These are phyloP conservation scores for Camillea tinctor DNA, from an alignment of 2,329 filamentous ascomycete species.

Conservation along the genomic window DNA sequence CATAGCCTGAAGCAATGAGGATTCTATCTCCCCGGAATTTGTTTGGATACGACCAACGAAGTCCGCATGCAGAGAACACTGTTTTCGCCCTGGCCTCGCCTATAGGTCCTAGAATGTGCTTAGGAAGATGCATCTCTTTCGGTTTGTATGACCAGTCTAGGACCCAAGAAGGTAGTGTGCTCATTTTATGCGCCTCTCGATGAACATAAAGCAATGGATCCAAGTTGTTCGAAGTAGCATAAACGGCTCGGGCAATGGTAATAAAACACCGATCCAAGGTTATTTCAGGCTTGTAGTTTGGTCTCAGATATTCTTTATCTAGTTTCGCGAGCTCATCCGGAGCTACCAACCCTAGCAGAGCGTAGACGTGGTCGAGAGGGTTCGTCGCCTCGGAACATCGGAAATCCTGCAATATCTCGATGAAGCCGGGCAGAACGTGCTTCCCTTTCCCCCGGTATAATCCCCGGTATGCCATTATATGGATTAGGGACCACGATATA, in stretches of 20 bases:
- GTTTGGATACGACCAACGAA: neutral
- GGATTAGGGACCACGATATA: neutral
- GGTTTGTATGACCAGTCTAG: neutral
- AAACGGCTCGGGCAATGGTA: neutral
- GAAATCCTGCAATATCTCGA: constrained; percentile 1
- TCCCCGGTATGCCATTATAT: neutral
- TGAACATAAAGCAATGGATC: neutral
- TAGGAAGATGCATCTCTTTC: neutral
- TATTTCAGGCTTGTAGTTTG: neutral
- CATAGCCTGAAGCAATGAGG: neutral
- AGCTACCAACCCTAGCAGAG: neutral
- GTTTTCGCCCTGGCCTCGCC: neutral
- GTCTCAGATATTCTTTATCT: neutral
- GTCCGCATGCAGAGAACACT: neutral
- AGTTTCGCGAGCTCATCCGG: neutral
- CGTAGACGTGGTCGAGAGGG: constrained; percentile 2
- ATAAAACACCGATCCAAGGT: neutral
- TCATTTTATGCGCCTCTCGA: neutral
- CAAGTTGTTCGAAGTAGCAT: neutral
- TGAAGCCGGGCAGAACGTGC: neutral
- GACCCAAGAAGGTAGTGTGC: neutral
- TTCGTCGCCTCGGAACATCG: constrained; percentile 1
- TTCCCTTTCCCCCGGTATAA: neutral
- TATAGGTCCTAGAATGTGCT: neutral
- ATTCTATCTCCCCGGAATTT: neutral